Conservation (phyloP, 2,329 filamentous ascomycete genomes). For the Aureobasidium melanogenum region DNA sequence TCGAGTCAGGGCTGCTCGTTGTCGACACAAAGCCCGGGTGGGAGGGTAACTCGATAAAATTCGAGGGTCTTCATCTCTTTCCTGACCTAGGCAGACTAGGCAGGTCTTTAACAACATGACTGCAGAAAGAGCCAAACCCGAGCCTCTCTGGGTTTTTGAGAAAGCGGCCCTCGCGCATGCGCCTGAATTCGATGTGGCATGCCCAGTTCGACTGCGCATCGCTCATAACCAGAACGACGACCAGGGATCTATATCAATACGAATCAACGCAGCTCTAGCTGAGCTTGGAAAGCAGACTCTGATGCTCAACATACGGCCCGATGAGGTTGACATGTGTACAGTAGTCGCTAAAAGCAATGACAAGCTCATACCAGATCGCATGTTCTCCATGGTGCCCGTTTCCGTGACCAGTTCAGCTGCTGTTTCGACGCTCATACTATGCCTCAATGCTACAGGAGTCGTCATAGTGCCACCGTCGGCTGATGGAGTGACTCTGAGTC, state of each 20-base stretch:
- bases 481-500: neutral
- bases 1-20: conserved; percentile 10
- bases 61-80: neutral
- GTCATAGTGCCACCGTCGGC: neutral
- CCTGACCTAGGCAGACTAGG: neutral
- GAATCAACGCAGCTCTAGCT: neutral
- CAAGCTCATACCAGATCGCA: neutral
- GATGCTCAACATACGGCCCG: neutral
- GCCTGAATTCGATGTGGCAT: neutral
- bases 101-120: neutral
- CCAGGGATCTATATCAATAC: neutral
- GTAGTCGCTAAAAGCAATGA: conserved; percentile 1
- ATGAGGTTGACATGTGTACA: neutral
- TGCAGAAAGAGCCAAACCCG: neutral
- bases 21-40: conserved; percentile 8
- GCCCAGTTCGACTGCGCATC: neutral
- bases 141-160: neutral
- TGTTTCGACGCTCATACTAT: neutral
- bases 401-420: neutral
- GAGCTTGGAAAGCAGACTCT: neutral
- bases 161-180: conserved; percentile 2
- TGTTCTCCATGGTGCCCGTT: conserved; percentile 1
- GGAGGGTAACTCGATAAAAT: conserved; percentile 7
- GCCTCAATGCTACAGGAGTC: neutral
- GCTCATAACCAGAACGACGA: neutral